A percentile compares a stretch with the other conserved stretches of the same genome.
These are phyloP conservation scores for Lactifluus echinatus DNA, from an alignment of 768 basidiomycete genomes.

Conservation along the genomic window DNA sequence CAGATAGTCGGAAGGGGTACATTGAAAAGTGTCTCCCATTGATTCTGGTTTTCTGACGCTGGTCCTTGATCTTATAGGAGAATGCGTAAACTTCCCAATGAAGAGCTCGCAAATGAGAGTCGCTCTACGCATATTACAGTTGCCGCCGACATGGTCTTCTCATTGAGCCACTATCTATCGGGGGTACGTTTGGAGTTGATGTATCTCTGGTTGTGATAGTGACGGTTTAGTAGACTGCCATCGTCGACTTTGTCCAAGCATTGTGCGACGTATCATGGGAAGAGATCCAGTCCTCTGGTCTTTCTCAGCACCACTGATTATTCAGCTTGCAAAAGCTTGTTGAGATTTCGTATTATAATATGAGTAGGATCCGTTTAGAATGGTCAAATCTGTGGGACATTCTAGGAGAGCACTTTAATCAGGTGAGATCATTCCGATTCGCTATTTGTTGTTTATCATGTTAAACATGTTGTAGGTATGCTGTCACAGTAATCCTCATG, in stretches of 20 bases:
- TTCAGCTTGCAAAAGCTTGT: conserved; percentile 98
- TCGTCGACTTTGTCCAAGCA: conserved; percentile 95
- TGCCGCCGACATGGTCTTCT: conserved; percentile 99
- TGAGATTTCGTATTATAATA: conserved; percentile 99
- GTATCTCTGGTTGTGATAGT: neutral
- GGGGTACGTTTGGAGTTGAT: conserved; percentile 53
- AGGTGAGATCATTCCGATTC: conserved; percentile 42
- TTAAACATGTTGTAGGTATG: conserved; percentile 59
- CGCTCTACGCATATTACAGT: conserved; percentile 97
- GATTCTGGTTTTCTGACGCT: neutral
- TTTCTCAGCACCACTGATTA: conserved; percentile 87
- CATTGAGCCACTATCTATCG: conserved; percentile 85
- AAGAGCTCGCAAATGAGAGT: conserved; percentile 94
- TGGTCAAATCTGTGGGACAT: conserved; percentile 99
- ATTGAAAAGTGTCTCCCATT: conserved; percentile 23
- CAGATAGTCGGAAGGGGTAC: conserved; percentile 79
- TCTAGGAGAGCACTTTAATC: conserved; percentile 96
- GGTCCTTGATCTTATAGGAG: conserved; percentile 26
- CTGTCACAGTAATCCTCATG: conserved; percentile 95
- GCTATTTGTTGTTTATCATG: neutral
- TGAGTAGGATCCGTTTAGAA: conserved; percentile 94
- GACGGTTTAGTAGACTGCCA: conserved; percentile 60
- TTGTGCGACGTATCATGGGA: conserved; percentile 98
- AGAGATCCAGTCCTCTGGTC: conserved; percentile 94
- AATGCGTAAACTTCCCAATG: conserved; percentile 62